These are phyloP conservation scores for Pittosporum tobira DNA, from an alignment of 129 eudicot species.

Conservation along the genomic window DNA sequence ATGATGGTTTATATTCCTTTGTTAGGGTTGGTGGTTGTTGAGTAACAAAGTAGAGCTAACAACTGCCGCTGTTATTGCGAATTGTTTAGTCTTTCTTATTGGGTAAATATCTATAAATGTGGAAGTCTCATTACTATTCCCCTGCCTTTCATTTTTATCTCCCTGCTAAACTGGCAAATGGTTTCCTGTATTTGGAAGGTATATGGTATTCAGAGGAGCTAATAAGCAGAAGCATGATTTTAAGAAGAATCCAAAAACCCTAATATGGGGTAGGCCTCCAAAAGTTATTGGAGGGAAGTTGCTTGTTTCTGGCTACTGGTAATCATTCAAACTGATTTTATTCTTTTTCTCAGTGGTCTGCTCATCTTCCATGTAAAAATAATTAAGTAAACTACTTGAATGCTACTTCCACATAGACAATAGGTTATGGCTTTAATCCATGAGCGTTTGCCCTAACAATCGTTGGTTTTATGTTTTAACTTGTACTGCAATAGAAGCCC, in stretches of 20 bases:
- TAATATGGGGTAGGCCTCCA: slow-evolving; percentile 90
- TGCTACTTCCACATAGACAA: no score
- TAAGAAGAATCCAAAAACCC: slow-evolving; percentile 85
- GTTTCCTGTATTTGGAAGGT: slow-evolving; percentile 32
- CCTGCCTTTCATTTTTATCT: neutral
- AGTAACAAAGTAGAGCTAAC: slow-evolving; percentile 66
- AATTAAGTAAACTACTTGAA: neutral
- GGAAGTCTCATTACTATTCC: neutral
- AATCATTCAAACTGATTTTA: slow-evolving; percentile 13
- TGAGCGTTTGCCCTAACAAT: no score
- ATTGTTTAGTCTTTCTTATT: slow-evolving; percentile 62
- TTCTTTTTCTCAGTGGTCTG: neutral
- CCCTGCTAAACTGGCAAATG: slow-evolving; percentile 11
- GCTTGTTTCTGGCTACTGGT: slow-evolving; percentile 98
- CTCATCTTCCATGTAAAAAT: neutral
- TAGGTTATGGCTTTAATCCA: no score
- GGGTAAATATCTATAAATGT: slow-evolving; percentile 45
- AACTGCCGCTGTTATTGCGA: slow-evolving; percentile 65
- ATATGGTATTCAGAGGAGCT: slow-evolving; percentile 84
- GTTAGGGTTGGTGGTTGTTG: slow-evolving; percentile 97
- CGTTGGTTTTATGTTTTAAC: no score
- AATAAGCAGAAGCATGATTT: slow-evolving; percentile 89
- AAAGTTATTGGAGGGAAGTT: slow-evolving; percentile 90
- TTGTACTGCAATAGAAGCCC: no score
- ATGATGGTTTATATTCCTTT: slow-evolving; percentile 1